These are phyloP conservation scores for Pichia sp. DNA, from an alignment of 1,139 yeast genomes.

Conservation along the genomic window DNA sequence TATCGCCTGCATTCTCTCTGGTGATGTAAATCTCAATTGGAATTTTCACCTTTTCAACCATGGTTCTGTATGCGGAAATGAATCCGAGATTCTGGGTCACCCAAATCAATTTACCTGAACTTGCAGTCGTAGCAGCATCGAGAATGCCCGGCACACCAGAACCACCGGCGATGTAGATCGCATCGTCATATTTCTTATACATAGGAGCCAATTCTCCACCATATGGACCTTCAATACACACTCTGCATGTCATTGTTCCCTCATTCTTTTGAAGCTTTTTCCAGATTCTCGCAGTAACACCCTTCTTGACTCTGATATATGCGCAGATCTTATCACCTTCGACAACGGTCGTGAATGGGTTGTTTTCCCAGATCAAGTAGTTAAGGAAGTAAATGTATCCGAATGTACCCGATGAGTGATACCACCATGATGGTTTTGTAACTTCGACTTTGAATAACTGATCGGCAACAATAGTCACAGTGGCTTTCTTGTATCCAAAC, in stretches of 20 bases:
- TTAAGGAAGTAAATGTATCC: constrained; percentile 37
- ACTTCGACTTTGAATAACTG: constrained; percentile 43
- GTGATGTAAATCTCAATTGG: constrained; percentile 20
- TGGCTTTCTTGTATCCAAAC: constrained; percentile 38
- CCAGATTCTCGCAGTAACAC: constrained; percentile 25
- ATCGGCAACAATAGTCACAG: constrained; percentile 23
- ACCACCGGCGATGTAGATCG: constrained; percentile 64
- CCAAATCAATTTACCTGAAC: constrained; percentile 9
- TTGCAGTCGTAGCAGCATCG: neutral
- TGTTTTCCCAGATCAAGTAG: constrained; percentile 35
- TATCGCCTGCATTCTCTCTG: constrained; percentile 11
- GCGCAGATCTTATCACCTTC: constrained; percentile 25
- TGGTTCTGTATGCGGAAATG: constrained; percentile 9
- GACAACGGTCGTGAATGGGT: constrained; percentile 37
- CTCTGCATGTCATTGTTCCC: constrained; percentile 26
- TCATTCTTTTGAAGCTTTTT: constrained; percentile 23
- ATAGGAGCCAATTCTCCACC: constrained; percentile 33
- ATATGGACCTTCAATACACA: constrained; percentile 65
- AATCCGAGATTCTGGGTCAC: constrained; percentile 9
- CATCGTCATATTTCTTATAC: constrained; percentile 48
- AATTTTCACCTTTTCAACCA: constrained; percentile 7
- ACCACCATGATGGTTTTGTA: constrained; percentile 42
- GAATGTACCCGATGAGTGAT: constrained; percentile 40
- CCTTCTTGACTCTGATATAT: constrained; percentile 38
- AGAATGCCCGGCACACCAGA: constrained; percentile 30